Base-by-base conservation (phyloP, 2,329 filamentous ascomycete species). In the Neocatenulostroma microsporum region DNA sequence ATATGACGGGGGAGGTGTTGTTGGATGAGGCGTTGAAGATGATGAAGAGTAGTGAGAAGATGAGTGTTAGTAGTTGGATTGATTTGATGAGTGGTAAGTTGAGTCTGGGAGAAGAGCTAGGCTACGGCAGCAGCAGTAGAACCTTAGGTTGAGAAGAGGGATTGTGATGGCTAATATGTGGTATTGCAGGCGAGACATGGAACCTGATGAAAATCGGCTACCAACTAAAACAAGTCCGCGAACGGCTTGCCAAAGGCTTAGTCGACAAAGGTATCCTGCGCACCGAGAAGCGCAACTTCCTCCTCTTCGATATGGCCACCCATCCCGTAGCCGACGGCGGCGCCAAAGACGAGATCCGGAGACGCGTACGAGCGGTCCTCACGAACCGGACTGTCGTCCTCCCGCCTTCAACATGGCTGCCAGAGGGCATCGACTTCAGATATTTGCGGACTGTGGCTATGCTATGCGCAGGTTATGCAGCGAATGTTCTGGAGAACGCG, bases 121-220 rank as follows among this genome's bases (percentile, higher is more conserved):
- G n/a, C n/a, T n/a, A n/a, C n/a, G n/a, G n/a, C n/a, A n/a, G n/a
- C n/a, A n/a, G n/a, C n/a, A n/a, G n/a, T n/a, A n/a, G n/a, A n/a
- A n/a, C n/a, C n/a, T n/a, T 14, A 12, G 12, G 19, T 5, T 9
- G 29, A 8, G 15, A 5, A 13, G 39, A 27, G 3, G 14, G 27
- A 12, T 5, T 29, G 18, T 13, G 17, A 15, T 30, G 32, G 36
- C 41, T 43, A 36, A 58, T 57, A 48, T 56, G 46, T 26, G 24
- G 25, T 36, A 13, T 20, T 36, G 41, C 58, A 96, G 89, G 91
- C 61, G 91, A 98, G 67, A 98, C 91, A 37, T 98, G 91, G 91
- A 98, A 98, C 62, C 70, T 98, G 49, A 96, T 98, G 91, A 98
- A 98, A 73, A 98, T 98, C 55, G 91, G 91, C 61, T 98, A 98